Evolutionary conservation across 2,329 filamentous ascomycete species (phyloP).

Genomic region (Zalaria sp.): DNA sequence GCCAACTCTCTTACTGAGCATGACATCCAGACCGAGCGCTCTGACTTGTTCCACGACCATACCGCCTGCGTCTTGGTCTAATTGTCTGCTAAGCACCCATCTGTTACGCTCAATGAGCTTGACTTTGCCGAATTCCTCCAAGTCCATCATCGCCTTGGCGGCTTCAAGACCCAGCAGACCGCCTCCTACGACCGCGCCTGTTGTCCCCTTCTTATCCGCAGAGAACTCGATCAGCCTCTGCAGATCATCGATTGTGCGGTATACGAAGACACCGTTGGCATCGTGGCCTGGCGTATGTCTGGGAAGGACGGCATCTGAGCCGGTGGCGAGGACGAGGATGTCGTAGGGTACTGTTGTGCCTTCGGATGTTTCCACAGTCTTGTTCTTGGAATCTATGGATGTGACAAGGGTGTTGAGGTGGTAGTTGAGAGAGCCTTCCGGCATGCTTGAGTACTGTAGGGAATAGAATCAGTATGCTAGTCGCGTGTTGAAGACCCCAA

Average conservation of each 20-base stretch:
- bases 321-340: constrained; percentile 69
- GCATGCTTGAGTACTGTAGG: constrained; percentile 48
- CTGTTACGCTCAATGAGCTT: constrained; percentile 68
- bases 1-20: constrained; percentile 62
- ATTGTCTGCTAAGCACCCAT: constrained; percentile 71
- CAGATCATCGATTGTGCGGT: constrained; percentile 72
- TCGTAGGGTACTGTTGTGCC: constrained; percentile 62
- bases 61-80: constrained; percentile 66
- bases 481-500: neutral
- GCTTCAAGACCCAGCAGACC: constrained; percentile 77
- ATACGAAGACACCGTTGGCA: constrained; percentile 75
- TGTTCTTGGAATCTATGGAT: constrained; percentile 48
- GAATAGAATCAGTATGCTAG: neutral
- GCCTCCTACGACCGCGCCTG: constrained; percentile 68
- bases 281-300: constrained; percentile 61
- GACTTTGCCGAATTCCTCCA: constrained; percentile 59
- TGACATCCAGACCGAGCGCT: constrained; percentile 63
- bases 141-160: constrained; percentile 81
- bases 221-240: constrained; percentile 64
- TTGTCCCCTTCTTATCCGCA: constrained; percentile 48
- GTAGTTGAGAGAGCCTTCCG: constrained; percentile 55
- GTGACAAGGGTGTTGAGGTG: constrained; percentile 63
- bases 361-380: constrained; percentile 56
- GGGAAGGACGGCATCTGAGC: constrained; percentile 68
- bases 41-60: constrained; percentile 74